A percentile compares a stretch with the other conserved stretches of the same genome.
Conservation (phyloP, 768 basidiomycete species). For the Butyriboletus loyo region DNA sequence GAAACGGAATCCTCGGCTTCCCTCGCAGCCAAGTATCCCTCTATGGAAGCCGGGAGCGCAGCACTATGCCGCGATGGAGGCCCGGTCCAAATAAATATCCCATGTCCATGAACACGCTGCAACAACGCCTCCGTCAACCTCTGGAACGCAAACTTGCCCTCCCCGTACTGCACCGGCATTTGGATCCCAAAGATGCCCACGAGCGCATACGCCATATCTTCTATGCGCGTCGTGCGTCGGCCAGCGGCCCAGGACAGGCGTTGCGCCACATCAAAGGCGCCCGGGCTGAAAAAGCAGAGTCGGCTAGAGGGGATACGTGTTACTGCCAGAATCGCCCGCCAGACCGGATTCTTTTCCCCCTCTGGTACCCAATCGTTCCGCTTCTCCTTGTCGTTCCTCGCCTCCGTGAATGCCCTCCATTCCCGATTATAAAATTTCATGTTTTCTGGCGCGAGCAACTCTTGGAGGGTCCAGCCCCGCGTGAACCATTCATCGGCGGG, state of each 20-base stretch:
- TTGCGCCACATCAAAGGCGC: slow-evolving; percentile 1
- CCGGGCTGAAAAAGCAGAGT: background rate
- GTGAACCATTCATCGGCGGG: slow-evolving; percentile 19
- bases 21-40: slow-evolving; percentile 7
- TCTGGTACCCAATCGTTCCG: background rate
- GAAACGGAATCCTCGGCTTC: background rate
- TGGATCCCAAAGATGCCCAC: slow-evolving; percentile 20
- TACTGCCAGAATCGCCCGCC: background rate
- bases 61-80: slow-evolving; percentile 2
- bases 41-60: slow-evolving; percentile 5
- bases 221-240: slow-evolving; percentile 21
- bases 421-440: slow-evolving; percentile 16
- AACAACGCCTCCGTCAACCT: slow-evolving; percentile 13
- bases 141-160: slow-evolving; percentile 22
- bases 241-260: slow-evolving; percentile 18
- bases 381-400: slow-evolving; percentile 4
- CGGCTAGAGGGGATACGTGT: background rate
- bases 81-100: slow-evolving; percentile 8
- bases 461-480: slow-evolving; percentile 15
- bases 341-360: background rate
- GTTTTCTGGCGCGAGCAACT: slow-evolving; percentile 16
- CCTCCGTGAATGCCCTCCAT: slow-evolving; percentile 2
- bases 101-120: background rate
- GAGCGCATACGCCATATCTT: slow-evolving; percentile 26
- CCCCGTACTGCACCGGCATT: slow-evolving; percentile 24